Percentiles rank a stretch among this genome's conserved stretches.
Evolutionary conservation across 2,329 filamentous ascomycete species (phyloP).

Genomic region (Trichoderma sp.): DNA sequence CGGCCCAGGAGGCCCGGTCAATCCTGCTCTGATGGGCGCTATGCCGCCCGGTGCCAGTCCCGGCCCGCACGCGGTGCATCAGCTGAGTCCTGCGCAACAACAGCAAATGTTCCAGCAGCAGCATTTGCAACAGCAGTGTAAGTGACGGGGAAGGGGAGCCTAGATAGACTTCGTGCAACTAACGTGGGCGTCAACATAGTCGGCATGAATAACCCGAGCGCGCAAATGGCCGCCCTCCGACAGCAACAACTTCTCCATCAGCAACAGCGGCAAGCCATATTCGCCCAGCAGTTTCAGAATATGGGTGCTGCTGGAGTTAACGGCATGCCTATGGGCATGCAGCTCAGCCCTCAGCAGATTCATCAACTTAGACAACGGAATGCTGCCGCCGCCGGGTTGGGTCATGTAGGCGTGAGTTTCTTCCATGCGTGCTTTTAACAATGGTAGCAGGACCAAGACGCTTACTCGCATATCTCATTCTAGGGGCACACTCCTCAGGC

Average conservation of each 20-base stretch:
- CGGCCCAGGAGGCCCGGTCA: conserved; percentile 68
- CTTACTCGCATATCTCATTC: background rate
- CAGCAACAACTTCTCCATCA: conserved; percentile 59
- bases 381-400: conserved; percentile 37
- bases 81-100: conserved; percentile 61
- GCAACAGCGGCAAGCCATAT: conserved; percentile 49
- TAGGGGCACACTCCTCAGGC: conserved; percentile 32
- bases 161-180: background rate
- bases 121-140: conserved; percentile 36
- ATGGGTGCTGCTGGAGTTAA: conserved; percentile 42
- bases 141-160: background rate
- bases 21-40: conserved; percentile 70
- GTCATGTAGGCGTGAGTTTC: conserved; percentile 37
- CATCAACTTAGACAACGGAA: conserved; percentile 46
- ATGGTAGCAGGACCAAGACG: background rate
- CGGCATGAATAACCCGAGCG: conserved; percentile 33
- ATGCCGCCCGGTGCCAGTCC: conserved; percentile 68
- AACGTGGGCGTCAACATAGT: conserved; percentile 28
- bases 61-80: conserved; percentile 68
- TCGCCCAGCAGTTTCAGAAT: conserved; percentile 54
- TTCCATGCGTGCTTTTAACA: background rate
- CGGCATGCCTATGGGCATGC: conserved; percentile 53
- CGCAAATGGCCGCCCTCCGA: conserved; percentile 41
- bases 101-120: conserved; percentile 58
- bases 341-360: conserved; percentile 48